phyloP scores from a whole-genome alignment of 441 rosid species.

The Euphorbia corollata region DNA sequence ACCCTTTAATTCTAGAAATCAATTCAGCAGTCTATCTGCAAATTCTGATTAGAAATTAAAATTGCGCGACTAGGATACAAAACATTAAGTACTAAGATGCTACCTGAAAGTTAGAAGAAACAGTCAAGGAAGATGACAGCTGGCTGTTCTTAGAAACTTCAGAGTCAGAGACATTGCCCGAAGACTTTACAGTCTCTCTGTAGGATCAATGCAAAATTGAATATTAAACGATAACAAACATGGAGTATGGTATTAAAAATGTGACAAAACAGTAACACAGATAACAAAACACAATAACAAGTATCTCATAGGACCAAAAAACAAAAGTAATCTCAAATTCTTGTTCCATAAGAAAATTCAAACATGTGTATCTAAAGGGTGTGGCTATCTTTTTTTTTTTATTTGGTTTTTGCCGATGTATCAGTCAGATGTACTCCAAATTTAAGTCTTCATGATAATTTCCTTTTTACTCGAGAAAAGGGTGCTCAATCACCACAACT shows the following conservation, averaged over 20 bases:
- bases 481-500: background rate
- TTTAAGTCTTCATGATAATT: too few species aligned
- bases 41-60: too few species aligned
- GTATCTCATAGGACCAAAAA: background rate
- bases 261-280: slow-evolving; percentile 10
- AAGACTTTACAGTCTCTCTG: slow-evolving; percentile 57
- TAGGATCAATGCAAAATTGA: slow-evolving; percentile 22
- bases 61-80: slow-evolving; percentile 3
- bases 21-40: too few species aligned
- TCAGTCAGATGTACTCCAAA: too few species aligned
- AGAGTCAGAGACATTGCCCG: slow-evolving; percentile 35
- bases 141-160: slow-evolving; percentile 51
- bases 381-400: too few species aligned
- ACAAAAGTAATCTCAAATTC: background rate
- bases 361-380: background rate
- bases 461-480: too few species aligned
- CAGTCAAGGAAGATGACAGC: slow-evolving; percentile 43
- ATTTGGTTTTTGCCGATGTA: too few species aligned
- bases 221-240: slow-evolving; percentile 15
- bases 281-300: slow-evolving; percentile 1
- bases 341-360: background rate
- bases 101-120: slow-evolving; percentile 87
- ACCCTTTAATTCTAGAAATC: too few species aligned
- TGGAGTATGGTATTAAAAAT: background rate
- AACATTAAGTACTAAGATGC: slow-evolving; percentile 10